Evolutionary conservation across 352 stramenopile species (phyloP).

Genomic region (Achlya hypogyna): DNA sequence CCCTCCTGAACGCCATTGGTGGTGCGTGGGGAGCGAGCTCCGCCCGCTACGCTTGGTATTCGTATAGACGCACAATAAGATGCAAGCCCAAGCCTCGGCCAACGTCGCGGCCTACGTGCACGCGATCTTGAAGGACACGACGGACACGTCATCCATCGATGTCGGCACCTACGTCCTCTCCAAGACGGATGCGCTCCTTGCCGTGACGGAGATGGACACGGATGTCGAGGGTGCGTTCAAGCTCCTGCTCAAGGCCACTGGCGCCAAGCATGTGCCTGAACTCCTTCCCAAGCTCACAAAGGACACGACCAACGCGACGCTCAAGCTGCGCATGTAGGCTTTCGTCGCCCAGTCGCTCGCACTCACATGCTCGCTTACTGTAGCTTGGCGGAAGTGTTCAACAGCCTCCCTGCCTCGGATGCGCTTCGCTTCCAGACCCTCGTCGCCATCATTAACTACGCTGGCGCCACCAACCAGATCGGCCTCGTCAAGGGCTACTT

Average conservation of each 20-base stretch:
- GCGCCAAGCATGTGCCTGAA: conserved; percentile 31
- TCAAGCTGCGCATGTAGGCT: conserved; percentile 60
- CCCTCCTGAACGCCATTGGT: not conserved
- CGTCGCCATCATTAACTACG: conserved; percentile 47
- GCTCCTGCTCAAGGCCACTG: conserved; percentile 51
- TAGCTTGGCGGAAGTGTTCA: conserved; percentile 61
- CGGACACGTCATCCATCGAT: conserved; percentile 28
- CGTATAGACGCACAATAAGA: not conserved
- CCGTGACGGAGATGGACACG: conserved; percentile 50
- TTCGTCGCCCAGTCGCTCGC: not conserved
- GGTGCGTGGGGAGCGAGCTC: not conserved
- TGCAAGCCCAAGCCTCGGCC: conserved; percentile 22
- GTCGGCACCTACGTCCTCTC: conserved; percentile 39
- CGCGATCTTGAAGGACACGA: conserved; percentile 51
- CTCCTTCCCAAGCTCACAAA: conserved; percentile 40
- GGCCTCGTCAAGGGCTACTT: conserved; percentile 60
- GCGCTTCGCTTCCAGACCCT: conserved; percentile 64
- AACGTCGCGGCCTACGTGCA: conserved; percentile 72
- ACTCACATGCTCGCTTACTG: not conserved
- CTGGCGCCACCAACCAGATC: conserved; percentile 43
- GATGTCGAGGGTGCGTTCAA: conserved; percentile 68
- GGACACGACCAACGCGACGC: conserved; percentile 48
- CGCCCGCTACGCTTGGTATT: not conserved
- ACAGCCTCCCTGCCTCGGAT: conserved; percentile 43
- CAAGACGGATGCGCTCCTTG: conserved; percentile 48